phyloP scores from a whole-genome alignment of 768 basidiomycete genomes.

The Crucibulum laeve region DNA sequence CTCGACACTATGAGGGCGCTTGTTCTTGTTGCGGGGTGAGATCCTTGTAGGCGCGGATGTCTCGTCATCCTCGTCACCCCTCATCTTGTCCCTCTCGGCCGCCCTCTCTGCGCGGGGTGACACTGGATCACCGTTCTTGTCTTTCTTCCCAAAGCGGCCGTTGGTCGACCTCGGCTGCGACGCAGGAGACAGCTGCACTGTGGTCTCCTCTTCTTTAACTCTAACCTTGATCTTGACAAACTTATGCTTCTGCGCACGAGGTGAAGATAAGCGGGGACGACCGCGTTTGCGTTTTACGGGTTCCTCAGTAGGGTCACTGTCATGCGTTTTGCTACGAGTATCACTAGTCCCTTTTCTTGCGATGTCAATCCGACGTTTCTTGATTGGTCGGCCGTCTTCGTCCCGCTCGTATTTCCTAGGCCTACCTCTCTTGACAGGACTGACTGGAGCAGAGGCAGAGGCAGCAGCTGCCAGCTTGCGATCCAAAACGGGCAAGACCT shows the following conservation, averaged over 20 bases:
- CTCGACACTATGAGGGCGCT: slow-evolving; percentile 22
- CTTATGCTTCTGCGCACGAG: slow-evolving; percentile 1
- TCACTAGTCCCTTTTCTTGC: not conserved
- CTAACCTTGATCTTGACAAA: slow-evolving; percentile 16
- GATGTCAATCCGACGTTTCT: slow-evolving; percentile 47
- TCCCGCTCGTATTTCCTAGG: slow-evolving; percentile 21
- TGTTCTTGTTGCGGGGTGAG: slow-evolving; percentile 25
- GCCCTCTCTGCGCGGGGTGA: slow-evolving; percentile 36
- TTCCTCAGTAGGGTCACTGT: slow-evolving; percentile 4
- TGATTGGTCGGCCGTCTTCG: slow-evolving; percentile 34
- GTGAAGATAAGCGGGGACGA: slow-evolving; percentile 33
- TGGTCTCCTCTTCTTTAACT: slow-evolving; percentile 24
- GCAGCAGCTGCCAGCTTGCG: slow-evolving; percentile 47
- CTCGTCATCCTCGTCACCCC: slow-evolving; percentile 17
- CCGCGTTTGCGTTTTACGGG: slow-evolving; percentile 36
- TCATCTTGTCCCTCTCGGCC: slow-evolving; percentile 17
- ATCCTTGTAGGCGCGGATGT: slow-evolving; percentile 10
- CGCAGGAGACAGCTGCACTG: slow-evolving; percentile 40
- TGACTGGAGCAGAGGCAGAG: slow-evolving; percentile 1
- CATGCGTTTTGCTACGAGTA: not conserved
- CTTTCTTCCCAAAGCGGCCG: slow-evolving; percentile 67
- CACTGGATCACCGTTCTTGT: slow-evolving; percentile 12
- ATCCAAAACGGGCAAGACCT: slow-evolving; percentile 46
- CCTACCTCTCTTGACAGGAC: slow-evolving; percentile 19
- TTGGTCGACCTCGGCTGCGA: slow-evolving; percentile 60